Conservation (phyloP, 495 filamentous ascomycete species). For the Parathielavia hyrcaniae region DNA sequence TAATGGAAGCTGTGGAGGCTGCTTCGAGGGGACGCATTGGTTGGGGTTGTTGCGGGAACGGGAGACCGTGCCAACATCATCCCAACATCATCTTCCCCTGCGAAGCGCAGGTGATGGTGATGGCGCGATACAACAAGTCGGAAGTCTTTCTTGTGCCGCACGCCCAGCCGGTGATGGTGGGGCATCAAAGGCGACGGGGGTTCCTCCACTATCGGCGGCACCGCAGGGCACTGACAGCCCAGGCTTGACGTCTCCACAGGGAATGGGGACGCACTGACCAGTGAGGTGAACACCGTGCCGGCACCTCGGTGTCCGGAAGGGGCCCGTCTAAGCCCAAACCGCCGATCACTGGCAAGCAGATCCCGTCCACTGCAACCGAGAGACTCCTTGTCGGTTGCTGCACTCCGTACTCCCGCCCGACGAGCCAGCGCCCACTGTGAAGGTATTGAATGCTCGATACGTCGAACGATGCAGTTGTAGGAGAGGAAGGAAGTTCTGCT, state of each 20-base stretch:
- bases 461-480: not conserved
- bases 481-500: not conserved
- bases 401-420: not conserved
- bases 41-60: slow-evolving; percentile 35
- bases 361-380: not conserved
- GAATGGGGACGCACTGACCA: not conserved
- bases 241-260: slow-evolving; percentile 8
- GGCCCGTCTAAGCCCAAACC: not conserved
- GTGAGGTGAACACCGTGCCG: not conserved
- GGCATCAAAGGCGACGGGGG: slow-evolving; percentile 13
- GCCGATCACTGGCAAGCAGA: not conserved
- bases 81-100: slow-evolving; percentile 30
- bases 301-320: slow-evolving; percentile 8
- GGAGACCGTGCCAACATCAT: slow-evolving; percentile 49
- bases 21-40: slow-evolving; percentile 42
- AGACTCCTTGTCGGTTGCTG: not conserved
- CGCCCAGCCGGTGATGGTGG: slow-evolving; percentile 17
- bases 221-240: not conserved
- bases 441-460: not conserved
- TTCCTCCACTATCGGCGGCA: not conserved
- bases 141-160: slow-evolving; percentile 16
- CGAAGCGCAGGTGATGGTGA: slow-evolving; percentile 20
- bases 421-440: not conserved
- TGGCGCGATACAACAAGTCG: slow-evolving; percentile 9
- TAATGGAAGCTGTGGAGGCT: slow-evolving; percentile 40